These are phyloP conservation scores for Atkinsonella texensis DNA, from an alignment of 2,329 filamentous ascomycete genomes.

Conservation along the genomic window DNA sequence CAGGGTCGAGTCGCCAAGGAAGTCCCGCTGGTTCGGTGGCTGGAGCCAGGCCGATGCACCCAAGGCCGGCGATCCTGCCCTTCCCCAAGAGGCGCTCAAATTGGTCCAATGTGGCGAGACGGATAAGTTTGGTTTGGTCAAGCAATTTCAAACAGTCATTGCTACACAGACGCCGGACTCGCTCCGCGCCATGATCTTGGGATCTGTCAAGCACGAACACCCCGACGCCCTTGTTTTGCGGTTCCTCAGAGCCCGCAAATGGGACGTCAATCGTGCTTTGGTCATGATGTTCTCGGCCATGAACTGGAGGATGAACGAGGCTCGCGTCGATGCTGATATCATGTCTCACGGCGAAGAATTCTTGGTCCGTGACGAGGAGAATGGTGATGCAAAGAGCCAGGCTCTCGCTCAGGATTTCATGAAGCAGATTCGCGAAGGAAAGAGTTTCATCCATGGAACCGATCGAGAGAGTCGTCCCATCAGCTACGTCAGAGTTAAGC, in stretches of 20 bases:
- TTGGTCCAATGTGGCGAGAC: constrained; percentile 4
- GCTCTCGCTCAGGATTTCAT: constrained; percentile 17
- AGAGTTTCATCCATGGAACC: constrained; percentile 24
- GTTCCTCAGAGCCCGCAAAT: constrained; percentile 28
- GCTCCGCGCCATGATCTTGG: constrained; percentile 11
- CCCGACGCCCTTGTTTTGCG: constrained; percentile 27
- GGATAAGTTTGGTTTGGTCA: constrained; percentile 6
- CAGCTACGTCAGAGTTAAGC: constrained; percentile 22
- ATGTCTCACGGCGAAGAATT: constrained; percentile 22
- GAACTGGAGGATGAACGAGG: constrained; percentile 23
- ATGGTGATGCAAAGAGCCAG: constrained; percentile 7
- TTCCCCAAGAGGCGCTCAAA: constrained; percentile 6
- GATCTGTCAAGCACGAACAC: constrained; percentile 15
- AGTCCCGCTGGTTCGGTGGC: constrained; percentile 7
- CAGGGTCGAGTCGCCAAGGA: constrained; percentile 4
- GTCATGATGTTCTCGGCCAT: constrained; percentile 26
- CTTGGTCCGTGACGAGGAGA: constrained; percentile 17
- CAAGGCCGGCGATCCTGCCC: background rate
- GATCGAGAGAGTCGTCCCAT: constrained; percentile 24
- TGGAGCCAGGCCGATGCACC: background rate
- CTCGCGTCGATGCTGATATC: constrained; percentile 20
- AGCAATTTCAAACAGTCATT: constrained; percentile 6
- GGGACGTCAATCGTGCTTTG: constrained; percentile 26
- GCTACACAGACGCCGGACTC: constrained; percentile 2
- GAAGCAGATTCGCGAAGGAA: constrained; percentile 24